Base-by-base conservation (phyloP, 768 basidiomycete species). In the Lyophyllum decastes region DNA sequence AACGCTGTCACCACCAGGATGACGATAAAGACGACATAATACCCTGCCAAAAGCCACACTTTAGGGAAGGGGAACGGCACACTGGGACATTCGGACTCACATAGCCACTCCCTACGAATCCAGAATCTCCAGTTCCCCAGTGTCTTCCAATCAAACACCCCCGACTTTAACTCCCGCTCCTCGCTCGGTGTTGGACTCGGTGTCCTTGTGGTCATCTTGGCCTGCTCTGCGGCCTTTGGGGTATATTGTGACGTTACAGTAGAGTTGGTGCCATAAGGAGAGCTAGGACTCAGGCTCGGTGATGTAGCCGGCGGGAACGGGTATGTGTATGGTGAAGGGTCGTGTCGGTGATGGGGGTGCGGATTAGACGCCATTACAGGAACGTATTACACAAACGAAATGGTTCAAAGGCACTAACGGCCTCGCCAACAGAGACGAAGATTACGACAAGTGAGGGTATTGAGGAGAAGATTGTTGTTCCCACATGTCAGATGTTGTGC, bases 131-230 rank as follows among this genome's bases (percentile, higher is more conserved):
- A 80, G 5, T 70, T 75, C 4, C 68, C 66, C 24, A 83, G 35
- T 4, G 72, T 60, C 41, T 76, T 77, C 74, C 78, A 82, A 61
- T 83, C 73, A 50, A 88, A 59, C 30, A 81, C 73, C 0, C 75
- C 68, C 4, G 66, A 76, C 48, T 72, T 67, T 51, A 86, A 68
- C 49, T 78, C 77, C 53, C 72, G 75, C 35, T 65, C 65, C 70
- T 88, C 86, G 64, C 84, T 86, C 6, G 86, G 86, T 0, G 86
- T 85, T 0, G 86, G 86, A 61, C 85, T 86, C 14, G 86, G 86
- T 4, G 86, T 87, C 33, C 84, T 75, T 9, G 60, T 57, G 17
- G 66, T 52, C 21, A 57, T 46, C 22, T 66, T 55, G 21, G 54
- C 34, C 21, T 61, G 60, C 34, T 69, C 69, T 35, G 52, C 33